These are phyloP conservation scores for Quercus dentata DNA, from an alignment of 306 rosid species.

Conservation along the genomic window DNA sequence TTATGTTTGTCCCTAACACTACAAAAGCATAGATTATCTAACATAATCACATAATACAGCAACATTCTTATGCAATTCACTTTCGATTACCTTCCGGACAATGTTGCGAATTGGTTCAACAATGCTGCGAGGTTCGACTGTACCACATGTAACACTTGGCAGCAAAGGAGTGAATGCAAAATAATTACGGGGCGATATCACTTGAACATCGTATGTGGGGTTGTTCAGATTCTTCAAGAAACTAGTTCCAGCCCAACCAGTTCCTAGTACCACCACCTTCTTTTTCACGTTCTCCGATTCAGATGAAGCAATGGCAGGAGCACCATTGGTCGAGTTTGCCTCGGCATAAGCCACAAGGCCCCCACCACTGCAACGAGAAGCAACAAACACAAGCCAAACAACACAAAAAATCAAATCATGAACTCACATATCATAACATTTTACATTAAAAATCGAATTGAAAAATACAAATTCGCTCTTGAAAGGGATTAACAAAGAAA, in stretches of 20 bases:
- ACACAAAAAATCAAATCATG: neutral
- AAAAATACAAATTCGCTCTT: neutral
- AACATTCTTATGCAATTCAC: neutral
- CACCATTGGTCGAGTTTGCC: conserved; percentile 24
- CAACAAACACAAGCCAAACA: conserved; percentile 3
- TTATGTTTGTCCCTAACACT: neutral
- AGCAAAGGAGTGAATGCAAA: conserved; percentile 92
- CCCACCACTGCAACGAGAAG: conserved; percentile 67
- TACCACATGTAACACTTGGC: conserved; percentile 94
- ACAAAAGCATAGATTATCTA: no score
- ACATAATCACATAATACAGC: neutral
- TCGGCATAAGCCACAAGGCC: conserved; percentile 70
- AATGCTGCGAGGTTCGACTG: conserved; percentile 91
- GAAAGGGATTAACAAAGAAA: neutral
- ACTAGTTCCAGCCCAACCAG: conserved; percentile 98
- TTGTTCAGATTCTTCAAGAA: conserved; percentile 68
- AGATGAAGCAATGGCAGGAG: conserved; percentile 17
- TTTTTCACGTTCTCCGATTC: conserved; percentile 50
- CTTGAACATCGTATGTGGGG: conserved; percentile 73
- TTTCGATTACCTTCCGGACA: conserved; percentile 51
- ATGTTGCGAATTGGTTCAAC: conserved; percentile 90
- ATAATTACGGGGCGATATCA: conserved; percentile 88
- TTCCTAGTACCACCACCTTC: conserved; percentile 91
- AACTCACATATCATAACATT: neutral
- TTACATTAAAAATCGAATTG: neutral